Conservation (phyloP, 805 yeast genomes). For the Zygosaccharomyces kombuchaensis region DNA sequence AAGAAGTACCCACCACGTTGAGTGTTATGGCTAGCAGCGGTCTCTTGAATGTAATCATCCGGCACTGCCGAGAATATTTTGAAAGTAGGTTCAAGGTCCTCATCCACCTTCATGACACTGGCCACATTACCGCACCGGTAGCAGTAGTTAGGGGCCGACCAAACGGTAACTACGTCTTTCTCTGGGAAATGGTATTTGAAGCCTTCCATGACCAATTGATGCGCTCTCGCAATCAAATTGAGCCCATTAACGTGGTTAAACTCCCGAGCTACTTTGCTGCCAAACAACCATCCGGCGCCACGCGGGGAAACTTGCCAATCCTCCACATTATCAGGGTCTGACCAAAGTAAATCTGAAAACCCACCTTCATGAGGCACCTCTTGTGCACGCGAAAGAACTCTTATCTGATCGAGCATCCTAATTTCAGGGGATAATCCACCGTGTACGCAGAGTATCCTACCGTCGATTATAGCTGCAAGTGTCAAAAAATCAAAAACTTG, state of each 20-base stretch:
- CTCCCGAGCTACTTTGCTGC: slow-evolving; percentile 89
- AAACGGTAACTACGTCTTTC: slow-evolving; percentile 93
- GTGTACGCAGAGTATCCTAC: slow-evolving; percentile 90
- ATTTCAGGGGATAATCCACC: slow-evolving; percentile 98
- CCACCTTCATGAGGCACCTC: slow-evolving; percentile 99
- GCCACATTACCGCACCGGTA: slow-evolving; percentile 98
- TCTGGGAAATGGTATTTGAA: slow-evolving; percentile 94
- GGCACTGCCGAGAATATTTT: slow-evolving; percentile 94
- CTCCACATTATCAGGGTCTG: slow-evolving; percentile 95
- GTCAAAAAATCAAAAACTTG: slow-evolving; percentile 94
- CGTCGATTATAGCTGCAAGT: slow-evolving; percentile 93
- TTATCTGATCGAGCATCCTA: slow-evolving; percentile 92
- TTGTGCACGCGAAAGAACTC: slow-evolving; percentile 92
- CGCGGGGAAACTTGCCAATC: slow-evolving; percentile 98
- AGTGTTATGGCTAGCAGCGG: slow-evolving; percentile 24
- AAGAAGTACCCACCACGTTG: slow-evolving; percentile 37
- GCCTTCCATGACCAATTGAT: slow-evolving; percentile 98
- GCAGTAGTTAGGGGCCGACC: slow-evolving; percentile 98
- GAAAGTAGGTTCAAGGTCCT: slow-evolving; percentile 79
- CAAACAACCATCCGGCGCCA: slow-evolving; percentile 98
- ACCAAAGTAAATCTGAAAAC: slow-evolving; percentile 95
- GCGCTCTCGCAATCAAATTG: slow-evolving; percentile 89
- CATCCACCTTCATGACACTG: slow-evolving; percentile 94
- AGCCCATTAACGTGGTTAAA: slow-evolving; percentile 93
- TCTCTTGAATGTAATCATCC: slow-evolving; percentile 52